These are phyloP conservation scores for Zychaea mexicana DNA, from an alignment of 371 early-diverging fungal genomes.

Conservation along the genomic window DNA sequence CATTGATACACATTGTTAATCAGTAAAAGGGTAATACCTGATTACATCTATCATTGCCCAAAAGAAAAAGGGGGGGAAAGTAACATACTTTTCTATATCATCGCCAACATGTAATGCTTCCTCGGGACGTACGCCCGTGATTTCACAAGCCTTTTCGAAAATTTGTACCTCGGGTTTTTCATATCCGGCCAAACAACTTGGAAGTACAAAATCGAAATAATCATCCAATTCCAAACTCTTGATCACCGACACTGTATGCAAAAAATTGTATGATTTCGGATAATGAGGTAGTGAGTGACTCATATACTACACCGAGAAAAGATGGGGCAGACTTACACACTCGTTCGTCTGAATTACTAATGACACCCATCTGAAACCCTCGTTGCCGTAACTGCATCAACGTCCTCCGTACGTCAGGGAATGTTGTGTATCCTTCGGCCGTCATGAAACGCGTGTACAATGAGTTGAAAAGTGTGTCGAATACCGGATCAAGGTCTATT, in stretches of 20 bases:
- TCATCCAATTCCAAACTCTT: conserved; percentile 35
- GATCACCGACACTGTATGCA: conserved; percentile 38
- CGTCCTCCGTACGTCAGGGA: conserved; percentile 38
- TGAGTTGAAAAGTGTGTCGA: conserved; percentile 32
- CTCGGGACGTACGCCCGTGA: conserved; percentile 18
- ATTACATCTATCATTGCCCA: not conserved
- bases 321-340: conserved; percentile 26
- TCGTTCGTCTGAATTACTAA: conserved; percentile 53
- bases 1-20: not conserved
- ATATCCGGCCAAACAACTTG: conserved; percentile 31
- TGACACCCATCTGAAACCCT: conserved; percentile 46
- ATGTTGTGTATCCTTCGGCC: conserved; percentile 43
- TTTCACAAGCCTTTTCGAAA: conserved; percentile 37
- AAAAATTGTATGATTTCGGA: not conserved
- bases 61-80: not conserved
- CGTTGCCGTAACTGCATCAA: conserved; percentile 28
- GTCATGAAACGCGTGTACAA: conserved; percentile 42
- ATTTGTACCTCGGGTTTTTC: conserved; percentile 42
- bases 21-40: too few relatives aligned
- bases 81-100: conserved; percentile 32
- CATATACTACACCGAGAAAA: not conserved
- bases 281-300: not conserved
- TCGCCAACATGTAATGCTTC: conserved; percentile 44
- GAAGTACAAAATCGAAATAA: conserved; percentile 45
- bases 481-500: conserved; percentile 37